phyloP scores from a whole-genome alignment of 1,139 yeast species.

The Sugiyamaella grinbergsii region DNA sequence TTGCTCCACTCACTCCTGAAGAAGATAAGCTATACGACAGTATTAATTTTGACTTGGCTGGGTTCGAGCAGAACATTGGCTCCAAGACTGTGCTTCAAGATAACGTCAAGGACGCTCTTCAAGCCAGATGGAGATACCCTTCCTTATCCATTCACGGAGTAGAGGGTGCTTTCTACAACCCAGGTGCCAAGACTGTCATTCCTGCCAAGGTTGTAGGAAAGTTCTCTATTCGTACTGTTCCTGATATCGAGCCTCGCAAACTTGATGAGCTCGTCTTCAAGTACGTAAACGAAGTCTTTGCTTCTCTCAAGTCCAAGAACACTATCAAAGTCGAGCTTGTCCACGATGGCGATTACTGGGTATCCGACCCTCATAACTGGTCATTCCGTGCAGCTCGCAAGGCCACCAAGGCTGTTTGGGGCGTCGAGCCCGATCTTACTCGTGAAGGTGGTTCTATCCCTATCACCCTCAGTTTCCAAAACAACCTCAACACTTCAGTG shows the following conservation, averaged over 20 bases:
- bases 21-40: conserved; percentile 80
- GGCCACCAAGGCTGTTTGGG: conserved; percentile 95
- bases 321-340: conserved; percentile 68
- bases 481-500: conserved; percentile 80
- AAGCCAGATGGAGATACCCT: conserved; percentile 99
- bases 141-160: conserved; percentile 94
- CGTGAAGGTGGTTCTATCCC: conserved; percentile 99
- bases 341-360: conserved; percentile 97
- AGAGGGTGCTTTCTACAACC: conserved; percentile 93
- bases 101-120: conserved; percentile 79
- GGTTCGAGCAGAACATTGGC: conserved; percentile 86
- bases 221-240: conserved; percentile 96
- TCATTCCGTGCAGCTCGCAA: conserved; percentile 91
- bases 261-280: conserved; percentile 76
- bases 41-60: conserved; percentile 82
- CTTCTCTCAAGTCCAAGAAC: conserved; percentile 74
- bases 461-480: conserved; percentile 88
- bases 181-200: conserved; percentile 97
- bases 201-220: conserved; percentile 94
- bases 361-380: conserved; percentile 89
- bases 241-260: conserved; percentile 80
- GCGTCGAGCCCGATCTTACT: conserved; percentile 91
- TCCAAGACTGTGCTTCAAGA: conserved; percentile 78
- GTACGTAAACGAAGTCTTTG: conserved; percentile 67
- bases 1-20: conserved; percentile 80